phyloP scores from a whole-genome alignment of 345 rosid genomes.

The Arabidopsis thaliana region TAIR10.1 NC_003070.9:2288501-2289000 shows the following conservation, averaged over 20 bases:
- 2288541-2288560: no score
- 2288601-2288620: no score
- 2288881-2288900: slow-evolving; percentile 50
- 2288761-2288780: background rate
- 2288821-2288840: background rate
- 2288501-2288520: slow-evolving; percentile 16
- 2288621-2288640: no score
- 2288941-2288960: slow-evolving; percentile 51
- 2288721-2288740: background rate
- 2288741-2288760: background rate
- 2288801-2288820: background rate
- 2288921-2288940: slow-evolving; percentile 61
- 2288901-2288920: slow-evolving; percentile 50
- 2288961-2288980: slow-evolving; percentile 54
- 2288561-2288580: slow-evolving; percentile 30
- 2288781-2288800: no score
- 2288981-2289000: slow-evolving; percentile 46
- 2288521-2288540: no score
- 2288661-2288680: slow-evolving; percentile 36
- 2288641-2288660: no score
- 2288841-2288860: slow-evolving; percentile 62
- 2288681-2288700: slow-evolving; percentile 46
- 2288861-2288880: slow-evolving; percentile 48
- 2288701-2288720: slow-evolving; percentile 62
- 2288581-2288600: slow-evolving; percentile 29